These are phyloP conservation scores for Daphne laureola DNA, from an alignment of 441 rosid genomes.

Conservation along the genomic window DNA sequence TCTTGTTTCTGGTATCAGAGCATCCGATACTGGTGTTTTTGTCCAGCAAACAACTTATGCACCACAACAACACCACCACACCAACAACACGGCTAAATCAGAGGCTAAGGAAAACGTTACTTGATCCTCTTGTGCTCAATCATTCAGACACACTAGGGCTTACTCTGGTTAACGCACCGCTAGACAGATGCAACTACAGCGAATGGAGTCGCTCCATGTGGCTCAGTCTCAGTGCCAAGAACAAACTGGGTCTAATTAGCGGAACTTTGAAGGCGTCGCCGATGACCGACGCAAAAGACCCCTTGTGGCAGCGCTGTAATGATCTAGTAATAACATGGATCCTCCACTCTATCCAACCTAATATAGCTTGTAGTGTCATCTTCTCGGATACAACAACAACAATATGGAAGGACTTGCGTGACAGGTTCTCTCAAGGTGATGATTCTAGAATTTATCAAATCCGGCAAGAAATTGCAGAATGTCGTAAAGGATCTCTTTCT, in stretches of 20 bases:
- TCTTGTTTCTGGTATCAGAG: too few species aligned
- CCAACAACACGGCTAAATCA: too few species aligned
- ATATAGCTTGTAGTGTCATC: neutral
- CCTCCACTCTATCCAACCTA: neutral
- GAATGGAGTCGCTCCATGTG: too few species aligned
- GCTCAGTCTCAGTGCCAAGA: too few species aligned
- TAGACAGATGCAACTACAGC: too few species aligned
- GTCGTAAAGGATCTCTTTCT: neutral
- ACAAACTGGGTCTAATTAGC: neutral
- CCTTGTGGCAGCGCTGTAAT: neutral
- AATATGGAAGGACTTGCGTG: conserved; percentile 1
- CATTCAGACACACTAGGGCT: too few species aligned
- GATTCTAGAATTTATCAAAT: neutral
- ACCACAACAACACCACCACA: too few species aligned
- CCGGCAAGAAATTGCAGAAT: neutral
- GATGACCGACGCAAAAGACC: neutral
- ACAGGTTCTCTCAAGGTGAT: conserved; percentile 5
- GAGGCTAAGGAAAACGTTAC: too few species aligned
- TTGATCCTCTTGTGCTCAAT: too few species aligned
- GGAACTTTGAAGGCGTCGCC: neutral
- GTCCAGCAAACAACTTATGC: too few species aligned
- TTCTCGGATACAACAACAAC: neutral
- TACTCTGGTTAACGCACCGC: too few species aligned
- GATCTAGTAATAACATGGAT: conserved; percentile 6
- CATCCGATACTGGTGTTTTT: too few species aligned